Evolutionary conservation across 2,329 filamentous ascomycete genomes (phyloP).

Genomic region (Chalara sp.): DNA sequence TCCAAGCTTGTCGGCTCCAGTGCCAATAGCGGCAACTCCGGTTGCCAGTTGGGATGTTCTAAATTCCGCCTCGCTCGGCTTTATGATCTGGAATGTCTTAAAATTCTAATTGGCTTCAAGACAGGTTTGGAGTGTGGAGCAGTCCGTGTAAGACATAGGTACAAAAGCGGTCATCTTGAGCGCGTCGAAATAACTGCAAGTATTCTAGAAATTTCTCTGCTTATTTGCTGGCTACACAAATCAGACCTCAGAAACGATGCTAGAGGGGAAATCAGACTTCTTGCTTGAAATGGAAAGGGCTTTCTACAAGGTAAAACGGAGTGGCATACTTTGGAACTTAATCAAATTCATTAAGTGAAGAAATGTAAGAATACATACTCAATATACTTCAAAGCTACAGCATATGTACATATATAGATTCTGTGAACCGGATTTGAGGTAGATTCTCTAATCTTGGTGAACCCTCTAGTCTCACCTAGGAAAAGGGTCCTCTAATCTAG

Average conservation of each 20-base stretch:
- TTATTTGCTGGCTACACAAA: conserved; percentile 9
- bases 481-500: too few relatives aligned
- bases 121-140: conserved; percentile 5
- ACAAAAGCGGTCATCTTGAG: conserved; percentile 5
- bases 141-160: background rate
- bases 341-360: too few relatives aligned
- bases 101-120: conserved; percentile 10
- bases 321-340: too few relatives aligned
- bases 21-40: background rate
- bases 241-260: conserved; percentile 7
- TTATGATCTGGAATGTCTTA: conserved; percentile 7
- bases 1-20: background rate
- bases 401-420: too few relatives aligned
- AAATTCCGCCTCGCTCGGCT: conserved; percentile 7
- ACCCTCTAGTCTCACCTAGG: too few relatives aligned
- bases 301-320: too few relatives aligned
- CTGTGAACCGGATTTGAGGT: too few relatives aligned
- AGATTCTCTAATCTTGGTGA: too few relatives aligned
- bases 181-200: conserved; percentile 11
- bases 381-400: too few relatives aligned
- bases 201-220: conserved; percentile 12
- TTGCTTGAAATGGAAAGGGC: too few relatives aligned
- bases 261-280: too few relatives aligned
- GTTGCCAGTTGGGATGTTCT: conserved; percentile 4
- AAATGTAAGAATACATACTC: too few relatives aligned